Evolutionary conservation across 805 yeast species (phyloP).

Genomic region (Hanseniaspora singularis): DNA sequence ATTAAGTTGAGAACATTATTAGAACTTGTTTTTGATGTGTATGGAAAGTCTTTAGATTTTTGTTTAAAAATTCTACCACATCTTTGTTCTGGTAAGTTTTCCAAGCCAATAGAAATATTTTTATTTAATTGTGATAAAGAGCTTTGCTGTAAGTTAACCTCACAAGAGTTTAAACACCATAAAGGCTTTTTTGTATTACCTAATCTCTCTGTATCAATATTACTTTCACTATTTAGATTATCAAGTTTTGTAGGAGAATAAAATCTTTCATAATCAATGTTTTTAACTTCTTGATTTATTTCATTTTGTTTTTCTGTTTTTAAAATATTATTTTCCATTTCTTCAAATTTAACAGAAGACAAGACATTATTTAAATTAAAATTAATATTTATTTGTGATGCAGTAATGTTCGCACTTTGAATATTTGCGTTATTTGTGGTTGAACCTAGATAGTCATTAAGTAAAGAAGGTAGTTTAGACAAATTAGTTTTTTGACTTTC

Average conservation of each 20-base stretch:
- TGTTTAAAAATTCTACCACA: constrained; percentile 15
- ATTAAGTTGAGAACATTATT: constrained; percentile 51
- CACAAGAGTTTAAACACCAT: neutral
- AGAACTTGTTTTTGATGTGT: constrained; percentile 5
- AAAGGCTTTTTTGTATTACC: no score
- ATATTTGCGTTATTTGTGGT: no score
- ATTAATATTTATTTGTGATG: neutral
- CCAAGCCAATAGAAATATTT: constrained; percentile 21
- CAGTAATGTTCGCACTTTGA: no score
- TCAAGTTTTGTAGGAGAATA: no score
- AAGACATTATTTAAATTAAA: neutral
- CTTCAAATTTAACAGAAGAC: neutral
- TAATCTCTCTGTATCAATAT: neutral
- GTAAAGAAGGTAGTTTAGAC: no score
- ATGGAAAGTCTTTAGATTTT: constrained; percentile 18
- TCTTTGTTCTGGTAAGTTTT: constrained; percentile 24
- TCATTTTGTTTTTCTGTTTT: neutral
- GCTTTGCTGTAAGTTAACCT: neutral
- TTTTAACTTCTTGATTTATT: neutral
- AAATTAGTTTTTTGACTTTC: no score
- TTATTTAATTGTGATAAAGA: neutral
- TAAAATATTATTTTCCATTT: neutral
- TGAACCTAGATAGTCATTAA: no score
- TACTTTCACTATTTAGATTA: neutral
- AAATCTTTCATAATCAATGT: neutral